Conservation (phyloP, 164 flowering plant genomes). For the Berberis vulgaris region DNA sequence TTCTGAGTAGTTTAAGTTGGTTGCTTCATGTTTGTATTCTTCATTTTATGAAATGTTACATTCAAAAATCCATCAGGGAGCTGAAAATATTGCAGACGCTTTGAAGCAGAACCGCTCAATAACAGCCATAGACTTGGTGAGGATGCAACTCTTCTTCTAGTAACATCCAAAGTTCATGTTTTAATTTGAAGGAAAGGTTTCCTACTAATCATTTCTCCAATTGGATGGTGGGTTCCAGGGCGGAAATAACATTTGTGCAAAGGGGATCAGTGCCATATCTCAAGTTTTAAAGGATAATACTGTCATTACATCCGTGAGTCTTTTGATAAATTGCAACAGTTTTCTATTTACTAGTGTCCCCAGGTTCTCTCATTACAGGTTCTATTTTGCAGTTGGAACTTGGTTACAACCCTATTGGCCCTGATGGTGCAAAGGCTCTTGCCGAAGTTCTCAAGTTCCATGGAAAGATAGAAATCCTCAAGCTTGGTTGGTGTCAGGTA, state of each 20-base stretch:
- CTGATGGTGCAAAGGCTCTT: slow-evolving; percentile 82
- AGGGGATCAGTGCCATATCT: slow-evolving; percentile 56
- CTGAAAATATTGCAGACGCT: slow-evolving; percentile 80
- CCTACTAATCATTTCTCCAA: neutral
- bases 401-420: slow-evolving; percentile 90
- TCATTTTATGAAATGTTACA: neutral
- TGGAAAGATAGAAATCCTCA: slow-evolving; percentile 75
- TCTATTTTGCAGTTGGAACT: slow-evolving; percentile 59
- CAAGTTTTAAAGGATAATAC: slow-evolving; percentile 69
- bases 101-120: slow-evolving; percentile 73
- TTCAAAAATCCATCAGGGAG: slow-evolving; percentile 48
- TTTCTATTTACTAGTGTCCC: neutral
- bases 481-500: slow-evolving; percentile 99
- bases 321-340: neutral
- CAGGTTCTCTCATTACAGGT: slow-evolving; percentile 4
- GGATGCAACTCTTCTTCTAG: slow-evolving; percentile 3
- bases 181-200: neutral
- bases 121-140: slow-evolving; percentile 67
- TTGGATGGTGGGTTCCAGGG: slow-evolving; percentile 41
- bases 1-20: neutral
- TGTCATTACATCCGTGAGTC: slow-evolving; percentile 57
- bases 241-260: slow-evolving; percentile 85
- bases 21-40: neutral
- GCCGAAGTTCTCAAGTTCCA: slow-evolving; percentile 85
- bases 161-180: neutral